These are phyloP conservation scores for Saccharomycopsis fibuligera DNA, from an alignment of 805 yeast species.

Conservation along the genomic window DNA sequence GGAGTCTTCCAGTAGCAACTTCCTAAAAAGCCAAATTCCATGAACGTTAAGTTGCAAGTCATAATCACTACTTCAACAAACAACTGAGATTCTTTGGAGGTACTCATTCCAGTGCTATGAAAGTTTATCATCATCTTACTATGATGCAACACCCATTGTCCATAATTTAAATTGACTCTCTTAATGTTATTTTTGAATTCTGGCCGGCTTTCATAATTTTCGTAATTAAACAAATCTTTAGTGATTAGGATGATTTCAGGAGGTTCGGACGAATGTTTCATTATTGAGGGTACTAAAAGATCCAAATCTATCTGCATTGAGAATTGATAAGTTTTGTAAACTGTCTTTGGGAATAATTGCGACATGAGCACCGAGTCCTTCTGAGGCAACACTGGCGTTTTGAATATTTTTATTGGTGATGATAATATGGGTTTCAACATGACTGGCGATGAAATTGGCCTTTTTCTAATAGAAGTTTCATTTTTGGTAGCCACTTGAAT, in stretches of 20 bases:
- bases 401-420: constrained; percentile 13
- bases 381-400: constrained; percentile 10
- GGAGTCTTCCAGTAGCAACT: constrained; percentile 40
- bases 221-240: constrained; percentile 14
- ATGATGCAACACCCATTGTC: constrained; percentile 37
- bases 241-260: constrained; percentile 26
- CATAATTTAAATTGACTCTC: constrained; percentile 28
- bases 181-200: not conserved
- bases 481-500: too few species aligned
- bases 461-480: too few species aligned
- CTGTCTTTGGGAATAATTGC: constrained; percentile 8
- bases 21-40: constrained; percentile 36
- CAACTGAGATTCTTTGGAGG: constrained; percentile 19
- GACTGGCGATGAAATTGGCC: too few species aligned
- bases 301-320: constrained; percentile 35
- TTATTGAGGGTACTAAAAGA: constrained; percentile 29
- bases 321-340: constrained; percentile 34
- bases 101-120: constrained; percentile 21
- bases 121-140: constrained; percentile 42
- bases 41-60: constrained; percentile 35
- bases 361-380: constrained; percentile 5
- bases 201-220: not conserved
- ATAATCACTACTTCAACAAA: constrained; percentile 34
- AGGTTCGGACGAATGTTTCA: constrained; percentile 16
- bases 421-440: too few species aligned